Conservation (phyloP, 2,329 filamentous ascomycete species). For the Aspergillus ochraceus region DNA sequence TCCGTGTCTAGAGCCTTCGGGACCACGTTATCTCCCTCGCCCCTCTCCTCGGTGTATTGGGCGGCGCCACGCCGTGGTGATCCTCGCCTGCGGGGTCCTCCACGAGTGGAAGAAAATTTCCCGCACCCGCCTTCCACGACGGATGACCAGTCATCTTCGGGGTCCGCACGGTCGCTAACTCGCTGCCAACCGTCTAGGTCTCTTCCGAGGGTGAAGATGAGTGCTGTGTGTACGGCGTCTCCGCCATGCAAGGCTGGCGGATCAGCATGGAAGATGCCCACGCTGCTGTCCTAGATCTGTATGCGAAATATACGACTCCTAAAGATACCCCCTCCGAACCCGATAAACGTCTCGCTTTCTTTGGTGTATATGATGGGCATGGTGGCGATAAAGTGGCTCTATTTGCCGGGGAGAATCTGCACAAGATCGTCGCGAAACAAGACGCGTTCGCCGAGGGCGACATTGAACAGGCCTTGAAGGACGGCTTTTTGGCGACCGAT, state of each 20-base stretch:
- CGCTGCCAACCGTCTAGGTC: conserved; percentile 54
- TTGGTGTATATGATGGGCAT: conserved; percentile 97
- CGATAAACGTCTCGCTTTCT: conserved; percentile 81
- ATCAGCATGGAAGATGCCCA: conserved; percentile 99
- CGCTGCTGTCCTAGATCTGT: conserved; percentile 82
- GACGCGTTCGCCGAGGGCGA: conserved; percentile 88
- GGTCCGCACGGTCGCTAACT: conserved; percentile 13
- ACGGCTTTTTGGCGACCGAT: conserved; percentile 95
- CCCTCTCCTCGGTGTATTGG: background rate
- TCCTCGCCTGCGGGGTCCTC: conserved; percentile 17
- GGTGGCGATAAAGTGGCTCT: conserved; percentile 94
- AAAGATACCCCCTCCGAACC: conserved; percentile 62
- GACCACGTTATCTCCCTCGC: background rate
- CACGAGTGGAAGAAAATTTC: conserved; percentile 16
- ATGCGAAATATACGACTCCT: conserved; percentile 56
- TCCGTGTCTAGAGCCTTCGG: background rate
- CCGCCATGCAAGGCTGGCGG: conserved; percentile 99
- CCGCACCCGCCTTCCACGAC: conserved; percentile 7
- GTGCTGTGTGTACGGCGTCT: conserved; percentile 87
- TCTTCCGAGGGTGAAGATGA: conserved; percentile 92
- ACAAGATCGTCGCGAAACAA: conserved; percentile 93
- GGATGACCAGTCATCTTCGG: conserved; percentile 10
- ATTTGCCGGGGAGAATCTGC: conserved; percentile 88
- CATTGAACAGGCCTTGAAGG: conserved; percentile 93
- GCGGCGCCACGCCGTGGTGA: conserved; percentile 8